Evolutionary conservation across 495 filamentous ascomycete genomes (phyloP).

Genomic region (Clohesyomyces aquaticus): DNA sequence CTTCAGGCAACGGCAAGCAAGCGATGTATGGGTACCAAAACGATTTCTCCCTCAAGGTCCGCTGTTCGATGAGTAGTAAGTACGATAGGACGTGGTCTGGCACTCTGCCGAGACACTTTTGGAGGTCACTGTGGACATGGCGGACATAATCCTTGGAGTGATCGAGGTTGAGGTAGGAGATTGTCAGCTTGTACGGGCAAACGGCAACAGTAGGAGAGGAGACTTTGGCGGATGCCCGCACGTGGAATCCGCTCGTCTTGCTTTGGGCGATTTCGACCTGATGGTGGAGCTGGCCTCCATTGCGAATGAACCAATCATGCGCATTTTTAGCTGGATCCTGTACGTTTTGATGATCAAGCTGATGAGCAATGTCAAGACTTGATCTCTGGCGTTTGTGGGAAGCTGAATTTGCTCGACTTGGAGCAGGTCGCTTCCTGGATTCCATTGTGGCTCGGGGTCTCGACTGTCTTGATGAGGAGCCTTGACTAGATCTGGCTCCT

Average conservation of each 20-base stretch:
- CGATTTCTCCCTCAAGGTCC: constrained; percentile 52
- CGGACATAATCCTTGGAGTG: constrained; percentile 40
- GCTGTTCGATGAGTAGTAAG: constrained; percentile 65
- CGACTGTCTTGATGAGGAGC: neutral
- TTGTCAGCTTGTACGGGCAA: constrained; percentile 53
- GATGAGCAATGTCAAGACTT: neutral
- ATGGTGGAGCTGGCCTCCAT: constrained; percentile 24
- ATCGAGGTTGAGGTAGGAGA: constrained; percentile 58
- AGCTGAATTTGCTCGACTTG: neutral
- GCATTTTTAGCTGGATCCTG: neutral
- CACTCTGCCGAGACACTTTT: constrained; percentile 9
- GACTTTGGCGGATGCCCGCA: constrained; percentile 48
- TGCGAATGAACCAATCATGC: constrained; percentile 18
- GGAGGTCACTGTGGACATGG: constrained; percentile 21
- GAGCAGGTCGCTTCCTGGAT: neutral
- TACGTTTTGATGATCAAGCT: neutral
- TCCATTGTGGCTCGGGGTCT: neutral
- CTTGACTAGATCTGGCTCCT: neutral
- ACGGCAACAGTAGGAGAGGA: constrained; percentile 17
- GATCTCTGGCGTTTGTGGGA: neutral
- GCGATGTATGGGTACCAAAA: constrained; percentile 68
- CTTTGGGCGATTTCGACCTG: constrained; percentile 18
- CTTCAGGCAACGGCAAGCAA: constrained; percentile 58
- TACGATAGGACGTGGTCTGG: constrained; percentile 39
- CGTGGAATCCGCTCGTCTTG: constrained; percentile 49